These are phyloP conservation scores for Capronia americana DNA, from an alignment of 2,329 filamentous ascomycete genomes.

Conservation along the genomic window DNA sequence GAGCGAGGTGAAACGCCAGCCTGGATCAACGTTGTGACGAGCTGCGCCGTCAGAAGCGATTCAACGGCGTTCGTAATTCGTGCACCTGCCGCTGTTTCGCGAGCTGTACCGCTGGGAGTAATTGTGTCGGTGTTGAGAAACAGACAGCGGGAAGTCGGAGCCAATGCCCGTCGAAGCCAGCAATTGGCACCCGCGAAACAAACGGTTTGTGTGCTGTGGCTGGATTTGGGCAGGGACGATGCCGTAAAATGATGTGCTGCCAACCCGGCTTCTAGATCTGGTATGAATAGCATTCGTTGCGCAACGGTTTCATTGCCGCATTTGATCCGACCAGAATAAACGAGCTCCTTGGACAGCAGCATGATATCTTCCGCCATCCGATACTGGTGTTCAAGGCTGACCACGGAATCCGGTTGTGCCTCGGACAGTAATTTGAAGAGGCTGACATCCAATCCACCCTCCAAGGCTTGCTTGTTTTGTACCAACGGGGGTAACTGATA, in stretches of 20 bases:
- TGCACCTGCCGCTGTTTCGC: conserved; percentile 70
- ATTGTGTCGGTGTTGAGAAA: conserved; percentile 90
- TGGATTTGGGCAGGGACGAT: conserved; percentile 44
- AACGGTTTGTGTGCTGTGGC: conserved; percentile 40
- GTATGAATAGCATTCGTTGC: conserved; percentile 69
- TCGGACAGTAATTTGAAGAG: conserved; percentile 94
- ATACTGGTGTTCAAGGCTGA: conserved; percentile 93
- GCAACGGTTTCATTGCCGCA: conserved; percentile 84
- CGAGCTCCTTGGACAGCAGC: conserved; percentile 88
- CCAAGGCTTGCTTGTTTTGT: conserved; percentile 84
- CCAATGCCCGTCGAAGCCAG: conserved; percentile 77
- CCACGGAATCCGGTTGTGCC: conserved; percentile 82
- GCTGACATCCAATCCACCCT: conserved; percentile 87
- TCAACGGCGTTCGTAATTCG: conserved; percentile 90
- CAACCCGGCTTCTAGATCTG: conserved; percentile 65
- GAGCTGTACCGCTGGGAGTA: conserved; percentile 64
- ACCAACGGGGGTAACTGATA: conserved; percentile 95
- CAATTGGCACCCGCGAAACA: conserved; percentile 58
- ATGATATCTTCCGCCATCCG: conserved; percentile 98
- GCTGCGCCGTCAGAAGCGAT: conserved; percentile 75
- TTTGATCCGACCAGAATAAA: conserved; percentile 88
- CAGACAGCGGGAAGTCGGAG: conserved; percentile 74
- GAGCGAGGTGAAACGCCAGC: conserved; percentile 75
- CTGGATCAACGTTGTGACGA: conserved; percentile 78
- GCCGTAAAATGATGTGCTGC: conserved; percentile 65